These are phyloP conservation scores for Morella rubra DNA, from an alignment of 306 rosid species.

Conservation along the genomic window DNA sequence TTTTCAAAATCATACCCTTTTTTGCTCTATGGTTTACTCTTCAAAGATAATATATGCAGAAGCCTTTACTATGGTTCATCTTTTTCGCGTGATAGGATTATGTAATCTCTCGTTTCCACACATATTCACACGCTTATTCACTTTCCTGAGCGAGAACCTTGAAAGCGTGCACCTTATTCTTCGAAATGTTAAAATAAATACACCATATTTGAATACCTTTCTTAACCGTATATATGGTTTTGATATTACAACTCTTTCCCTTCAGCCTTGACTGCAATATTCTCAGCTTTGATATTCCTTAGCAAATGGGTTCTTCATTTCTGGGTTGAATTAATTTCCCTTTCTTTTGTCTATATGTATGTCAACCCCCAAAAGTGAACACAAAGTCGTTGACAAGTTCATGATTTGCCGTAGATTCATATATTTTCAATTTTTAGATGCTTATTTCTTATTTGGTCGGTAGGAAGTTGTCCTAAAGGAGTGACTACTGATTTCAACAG, in stretches of 20 bases:
- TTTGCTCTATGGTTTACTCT: no score
- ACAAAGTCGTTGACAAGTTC: neutral
- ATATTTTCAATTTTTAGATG: neutral
- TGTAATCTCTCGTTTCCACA: neutral
- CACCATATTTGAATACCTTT: conserved; percentile 16
- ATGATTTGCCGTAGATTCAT: neutral
- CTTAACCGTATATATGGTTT: conserved; percentile 4
- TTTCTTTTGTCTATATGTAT: neutral
- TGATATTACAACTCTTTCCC: conserved; percentile 4
- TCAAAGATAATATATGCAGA: no score
- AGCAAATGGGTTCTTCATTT: neutral
- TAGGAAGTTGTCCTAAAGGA: conserved; percentile 17
- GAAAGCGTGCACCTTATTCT: neutral
- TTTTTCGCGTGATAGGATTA: neutral
- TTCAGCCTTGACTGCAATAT: conserved; percentile 17
- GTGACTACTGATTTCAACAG: conserved; percentile 38
- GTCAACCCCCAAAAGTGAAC: conserved; percentile 1
- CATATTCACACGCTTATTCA: neutral
- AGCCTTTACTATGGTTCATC: neutral
- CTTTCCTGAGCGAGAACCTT: neutral
- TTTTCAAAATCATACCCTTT: no score
- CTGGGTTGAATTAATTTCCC: neutral
- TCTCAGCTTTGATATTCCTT: neutral
- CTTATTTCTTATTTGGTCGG: neutral
- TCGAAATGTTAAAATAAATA: neutral